A percentile compares a stretch with the other conserved stretches of the same genome.
These are phyloP conservation scores for Polygonum aviculare DNA, from an alignment of 148 eudicot genomes.

Conservation along the genomic window DNA sequence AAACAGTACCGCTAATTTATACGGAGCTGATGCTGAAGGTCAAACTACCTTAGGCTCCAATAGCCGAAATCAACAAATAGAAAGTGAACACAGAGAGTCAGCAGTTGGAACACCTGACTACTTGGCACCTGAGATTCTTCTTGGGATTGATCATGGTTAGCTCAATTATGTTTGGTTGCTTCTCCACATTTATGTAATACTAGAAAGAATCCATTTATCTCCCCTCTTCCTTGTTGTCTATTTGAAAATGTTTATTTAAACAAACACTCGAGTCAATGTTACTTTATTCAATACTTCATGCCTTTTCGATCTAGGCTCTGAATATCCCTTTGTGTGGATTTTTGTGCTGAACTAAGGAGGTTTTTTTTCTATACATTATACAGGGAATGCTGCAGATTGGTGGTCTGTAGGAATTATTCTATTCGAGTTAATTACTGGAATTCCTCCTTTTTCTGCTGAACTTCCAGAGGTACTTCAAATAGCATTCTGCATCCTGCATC, in stretches of 20 bases:
- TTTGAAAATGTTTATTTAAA: neutral
- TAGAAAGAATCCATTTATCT: neutral
- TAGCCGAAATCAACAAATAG: neutral
- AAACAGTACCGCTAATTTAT: conserved; percentile 86
- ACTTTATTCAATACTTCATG: neutral
- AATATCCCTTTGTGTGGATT: neutral
- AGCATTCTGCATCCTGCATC: neutral
- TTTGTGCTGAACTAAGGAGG: neutral
- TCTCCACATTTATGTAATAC: neutral
- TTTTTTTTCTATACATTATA: conserved; percentile 10
- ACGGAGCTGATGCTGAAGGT: conserved; percentile 49
- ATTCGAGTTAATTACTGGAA: conserved; percentile 84
- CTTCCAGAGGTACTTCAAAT: conserved; percentile 59
- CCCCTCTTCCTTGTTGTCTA: neutral
- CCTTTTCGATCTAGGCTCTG: neutral
- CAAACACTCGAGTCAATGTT: neutral
- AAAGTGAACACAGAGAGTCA: conserved; percentile 16
- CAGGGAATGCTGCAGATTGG: conserved; percentile 97
- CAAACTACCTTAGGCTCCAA: conserved; percentile 22
- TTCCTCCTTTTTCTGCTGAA: conserved; percentile 96
- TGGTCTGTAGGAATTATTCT: conserved; percentile 98
- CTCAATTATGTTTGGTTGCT: neutral
- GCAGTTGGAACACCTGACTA: conserved; percentile 98
- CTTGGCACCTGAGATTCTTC: conserved; percentile 98
- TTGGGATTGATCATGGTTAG: conserved; percentile 18